Percentiles rank a stretch among this genome's conserved stretches.
These are phyloP conservation scores for Xylaria polymorpha DNA, from an alignment of 2,329 filamentous ascomycete genomes.

Conservation along the genomic window DNA sequence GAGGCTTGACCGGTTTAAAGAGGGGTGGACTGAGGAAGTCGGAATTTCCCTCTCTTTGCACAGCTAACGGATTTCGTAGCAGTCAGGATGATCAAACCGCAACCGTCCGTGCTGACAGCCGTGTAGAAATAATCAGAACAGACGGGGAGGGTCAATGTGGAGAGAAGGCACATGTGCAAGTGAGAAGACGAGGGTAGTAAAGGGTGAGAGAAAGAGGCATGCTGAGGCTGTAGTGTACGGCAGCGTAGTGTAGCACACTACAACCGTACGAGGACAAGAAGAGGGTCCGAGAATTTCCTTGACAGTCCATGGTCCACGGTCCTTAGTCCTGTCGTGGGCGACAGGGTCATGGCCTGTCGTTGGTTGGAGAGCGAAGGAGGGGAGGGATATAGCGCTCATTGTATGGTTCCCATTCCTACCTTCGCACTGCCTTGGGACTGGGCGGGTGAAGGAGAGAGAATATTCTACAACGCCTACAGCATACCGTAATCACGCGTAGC, in stretches of 20 bases:
- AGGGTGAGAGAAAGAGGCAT: slow-evolving; percentile 30
- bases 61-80: slow-evolving; percentile 42
- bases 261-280: slow-evolving; percentile 31
- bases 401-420: slow-evolving; percentile 24
- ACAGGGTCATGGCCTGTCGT: slow-evolving; percentile 33
- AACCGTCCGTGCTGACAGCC: slow-evolving; percentile 39
- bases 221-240: slow-evolving; percentile 31
- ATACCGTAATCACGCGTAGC: slow-evolving; percentile 23
- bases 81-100: slow-evolving; percentile 41
- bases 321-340: slow-evolving; percentile 28
- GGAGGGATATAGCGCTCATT: slow-evolving; percentile 36
- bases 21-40: slow-evolving; percentile 45
- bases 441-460: slow-evolving; percentile 18
- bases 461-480: slow-evolving; percentile 13
- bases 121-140: slow-evolving; percentile 32
- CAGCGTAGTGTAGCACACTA: slow-evolving; percentile 23
- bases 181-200: slow-evolving; percentile 13
- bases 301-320: slow-evolving; percentile 26
- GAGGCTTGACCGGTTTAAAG: slow-evolving; percentile 51
- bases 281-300: slow-evolving; percentile 39
- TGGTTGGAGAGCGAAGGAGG: slow-evolving; percentile 36
- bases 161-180: slow-evolving; percentile 30
- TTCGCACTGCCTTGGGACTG: slow-evolving; percentile 13
- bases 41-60: slow-evolving; percentile 40
- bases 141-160: slow-evolving; percentile 28